Conservation (phyloP, 2,329 filamentous ascomycete species). For the Penicillium nordicum region DNA sequence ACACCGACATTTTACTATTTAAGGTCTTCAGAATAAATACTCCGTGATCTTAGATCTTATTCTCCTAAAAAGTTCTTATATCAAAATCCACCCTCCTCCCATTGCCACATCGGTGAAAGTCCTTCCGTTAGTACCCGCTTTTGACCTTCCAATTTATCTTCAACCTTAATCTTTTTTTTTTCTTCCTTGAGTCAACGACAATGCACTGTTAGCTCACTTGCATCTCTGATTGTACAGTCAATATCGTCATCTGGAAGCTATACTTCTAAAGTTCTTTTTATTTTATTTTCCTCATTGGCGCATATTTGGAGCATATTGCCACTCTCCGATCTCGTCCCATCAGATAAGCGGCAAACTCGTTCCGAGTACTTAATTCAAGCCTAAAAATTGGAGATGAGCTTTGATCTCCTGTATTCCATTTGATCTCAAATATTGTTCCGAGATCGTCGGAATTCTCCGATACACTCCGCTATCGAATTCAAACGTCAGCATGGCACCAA, state of each 20-base stretch:
- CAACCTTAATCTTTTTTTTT: conserved; percentile 22
- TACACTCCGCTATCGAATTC: conserved; percentile 9
- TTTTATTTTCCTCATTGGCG: not conserved
- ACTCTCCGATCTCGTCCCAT: not conserved
- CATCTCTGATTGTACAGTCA: not conserved
- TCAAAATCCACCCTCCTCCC: not conserved
- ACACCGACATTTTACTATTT: not conserved
- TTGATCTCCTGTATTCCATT: not conserved
- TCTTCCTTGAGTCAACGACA: not conserved
- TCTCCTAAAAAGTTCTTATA: not conserved
- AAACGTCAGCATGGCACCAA: conserved; percentile 27
- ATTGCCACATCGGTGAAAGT: conserved; percentile 17
- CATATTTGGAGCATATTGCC: not conserved
- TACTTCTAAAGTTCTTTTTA: not conserved
- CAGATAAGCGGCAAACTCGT: conserved; percentile 1
- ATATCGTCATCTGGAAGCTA: not conserved
- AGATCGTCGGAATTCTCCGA: not conserved
- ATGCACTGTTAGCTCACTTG: conserved; percentile 1
- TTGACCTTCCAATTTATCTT: conserved; percentile 16
- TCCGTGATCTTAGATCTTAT: not conserved
- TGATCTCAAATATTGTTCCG: not conserved
- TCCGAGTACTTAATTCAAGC: not conserved
- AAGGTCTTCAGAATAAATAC: not conserved
- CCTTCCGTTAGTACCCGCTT: conserved; percentile 26
- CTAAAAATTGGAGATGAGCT: not conserved